phyloP scores from a whole-genome alignment of 371 early-diverging fungal species.

The Neoconidiobolus thromboides region DNA sequence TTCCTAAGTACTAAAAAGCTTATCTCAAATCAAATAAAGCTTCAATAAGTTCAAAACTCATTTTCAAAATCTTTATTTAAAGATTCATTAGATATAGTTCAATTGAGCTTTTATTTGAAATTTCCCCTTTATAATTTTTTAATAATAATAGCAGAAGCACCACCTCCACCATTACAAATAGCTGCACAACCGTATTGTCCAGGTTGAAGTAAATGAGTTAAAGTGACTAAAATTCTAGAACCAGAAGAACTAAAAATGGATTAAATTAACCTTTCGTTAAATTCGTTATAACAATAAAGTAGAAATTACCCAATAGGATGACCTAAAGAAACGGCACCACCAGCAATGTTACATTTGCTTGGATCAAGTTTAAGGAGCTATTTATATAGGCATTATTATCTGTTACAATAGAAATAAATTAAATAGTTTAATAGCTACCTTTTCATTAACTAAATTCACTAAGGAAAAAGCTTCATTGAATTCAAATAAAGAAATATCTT shows the following conservation, averaged over 20 bases:
- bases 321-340: slow-evolving; percentile 85
- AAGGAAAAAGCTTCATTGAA: slow-evolving; percentile 94
- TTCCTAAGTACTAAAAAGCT: too few relatives aligned
- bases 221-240: slow-evolving; percentile 69
- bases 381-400: neutral
- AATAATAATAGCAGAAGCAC: slow-evolving; percentile 66
- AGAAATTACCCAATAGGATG: slow-evolving; percentile 38
- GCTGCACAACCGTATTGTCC: slow-evolving; percentile 71
- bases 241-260: slow-evolving; percentile 46
- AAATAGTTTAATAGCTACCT: slow-evolving; percentile 10
- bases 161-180: slow-evolving; percentile 89
- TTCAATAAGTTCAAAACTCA: too few relatives aligned
- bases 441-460: slow-evolving; percentile 66
- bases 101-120: neutral
- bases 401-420: neutral
- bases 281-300: neutral
- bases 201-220: slow-evolving; percentile 54
- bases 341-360: slow-evolving; percentile 60
- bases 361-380: slow-evolving; percentile 52
- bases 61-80: too few relatives aligned
- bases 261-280: too few relatives aligned
- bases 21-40: too few relatives aligned
- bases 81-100: too few relatives aligned
- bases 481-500: slow-evolving; percentile 67
- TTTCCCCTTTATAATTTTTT: slow-evolving; percentile 30